Evolutionary conservation across 2,329 filamentous ascomycete genomes (phyloP).

Genomic region (Calonectria ilicicola): DNA sequence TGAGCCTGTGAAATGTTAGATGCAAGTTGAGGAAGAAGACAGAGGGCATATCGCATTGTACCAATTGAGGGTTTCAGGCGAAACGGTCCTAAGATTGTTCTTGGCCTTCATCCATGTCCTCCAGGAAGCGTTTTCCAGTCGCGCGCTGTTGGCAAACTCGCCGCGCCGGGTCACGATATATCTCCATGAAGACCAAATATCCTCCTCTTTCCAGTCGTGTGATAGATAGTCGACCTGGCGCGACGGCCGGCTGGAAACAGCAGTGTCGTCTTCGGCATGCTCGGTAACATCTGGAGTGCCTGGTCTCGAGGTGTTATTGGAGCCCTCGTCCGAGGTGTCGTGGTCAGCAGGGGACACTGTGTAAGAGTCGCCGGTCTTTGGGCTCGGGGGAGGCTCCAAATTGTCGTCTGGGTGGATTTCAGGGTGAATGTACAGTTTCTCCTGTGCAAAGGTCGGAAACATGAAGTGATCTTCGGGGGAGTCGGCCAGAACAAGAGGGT

Average conservation of each 20-base stretch:
- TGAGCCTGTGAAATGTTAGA: conserved; percentile 74
- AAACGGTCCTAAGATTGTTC: conserved; percentile 86
- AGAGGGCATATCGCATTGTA: conserved; percentile 52
- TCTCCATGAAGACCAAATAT: conserved; percentile 98
- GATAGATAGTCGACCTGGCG: conserved; percentile 96
- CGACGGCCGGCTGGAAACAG: conserved; percentile 79
- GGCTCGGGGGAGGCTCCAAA: conserved; percentile 64
- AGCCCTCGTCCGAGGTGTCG: conserved; percentile 57
- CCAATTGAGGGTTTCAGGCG: conserved; percentile 95
- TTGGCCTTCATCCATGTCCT: conserved; percentile 96
- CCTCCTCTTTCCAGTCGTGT: conserved; percentile 93
- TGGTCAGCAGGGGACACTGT: conserved; percentile 66
- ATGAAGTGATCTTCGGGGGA: conserved; percentile 60
- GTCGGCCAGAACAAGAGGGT: conserved; percentile 57
- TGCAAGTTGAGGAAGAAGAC: conserved; percentile 23
- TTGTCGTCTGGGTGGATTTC: conserved; percentile 50
- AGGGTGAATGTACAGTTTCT: conserved; percentile 56
- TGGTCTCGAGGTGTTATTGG: conserved; percentile 62
- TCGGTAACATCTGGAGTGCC: conserved; percentile 68
- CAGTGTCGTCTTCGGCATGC: conserved; percentile 83
- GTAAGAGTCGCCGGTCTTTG: conserved; percentile 62
- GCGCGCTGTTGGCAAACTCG: conserved; percentile 82
- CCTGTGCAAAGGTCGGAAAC: conserved; percentile 59
- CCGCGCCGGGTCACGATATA: conserved; percentile 86
- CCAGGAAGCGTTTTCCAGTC: conserved; percentile 97